Conservation (phyloP, 2,329 filamentous ascomycete species). For the Aspergillus neoniger region DNA sequence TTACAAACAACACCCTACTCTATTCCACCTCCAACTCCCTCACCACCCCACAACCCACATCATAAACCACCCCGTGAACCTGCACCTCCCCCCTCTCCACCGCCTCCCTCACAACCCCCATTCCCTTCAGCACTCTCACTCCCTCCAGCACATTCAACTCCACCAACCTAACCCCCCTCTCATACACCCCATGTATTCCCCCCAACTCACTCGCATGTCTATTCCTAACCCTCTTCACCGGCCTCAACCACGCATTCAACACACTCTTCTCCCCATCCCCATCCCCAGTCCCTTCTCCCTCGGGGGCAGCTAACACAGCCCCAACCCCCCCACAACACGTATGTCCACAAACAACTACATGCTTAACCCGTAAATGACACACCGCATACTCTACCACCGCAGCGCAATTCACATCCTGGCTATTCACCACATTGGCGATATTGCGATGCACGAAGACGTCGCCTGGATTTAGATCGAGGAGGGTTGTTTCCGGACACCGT, state of each 20-base stretch:
- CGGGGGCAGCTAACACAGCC: too few species aligned
- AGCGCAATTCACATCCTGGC: conserved; percentile 33
- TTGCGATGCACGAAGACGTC: conserved; percentile 39
- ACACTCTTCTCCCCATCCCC: conserved; percentile 37
- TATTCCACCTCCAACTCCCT: background rate
- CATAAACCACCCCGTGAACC: conserved; percentile 77
- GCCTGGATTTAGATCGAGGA: conserved; percentile 35
- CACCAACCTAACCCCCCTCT: conserved; percentile 28
- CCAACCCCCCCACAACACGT: conserved; percentile 66
- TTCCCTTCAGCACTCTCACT: conserved; percentile 63
- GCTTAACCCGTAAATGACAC: conserved; percentile 55
- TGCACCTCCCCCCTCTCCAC: conserved; percentile 68
- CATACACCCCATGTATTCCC: conserved; percentile 20
- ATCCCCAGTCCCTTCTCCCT: too few species aligned
- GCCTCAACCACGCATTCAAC: conserved; percentile 68
- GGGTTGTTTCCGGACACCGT: conserved; percentile 36
- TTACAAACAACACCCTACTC: too few species aligned
- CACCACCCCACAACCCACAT: conserved; percentile 58
- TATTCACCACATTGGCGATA: conserved; percentile 37
- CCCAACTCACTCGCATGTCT: conserved; percentile 65
- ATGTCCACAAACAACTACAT: conserved; percentile 71
- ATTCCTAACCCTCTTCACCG: conserved; percentile 61
- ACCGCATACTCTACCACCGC: conserved; percentile 38
- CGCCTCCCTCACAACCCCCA: conserved; percentile 68
- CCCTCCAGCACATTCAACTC: conserved; percentile 31